phyloP scores from a whole-genome alignment of 768 basidiomycete genomes.

The Chalciporus pseudorubinellus region DNA sequence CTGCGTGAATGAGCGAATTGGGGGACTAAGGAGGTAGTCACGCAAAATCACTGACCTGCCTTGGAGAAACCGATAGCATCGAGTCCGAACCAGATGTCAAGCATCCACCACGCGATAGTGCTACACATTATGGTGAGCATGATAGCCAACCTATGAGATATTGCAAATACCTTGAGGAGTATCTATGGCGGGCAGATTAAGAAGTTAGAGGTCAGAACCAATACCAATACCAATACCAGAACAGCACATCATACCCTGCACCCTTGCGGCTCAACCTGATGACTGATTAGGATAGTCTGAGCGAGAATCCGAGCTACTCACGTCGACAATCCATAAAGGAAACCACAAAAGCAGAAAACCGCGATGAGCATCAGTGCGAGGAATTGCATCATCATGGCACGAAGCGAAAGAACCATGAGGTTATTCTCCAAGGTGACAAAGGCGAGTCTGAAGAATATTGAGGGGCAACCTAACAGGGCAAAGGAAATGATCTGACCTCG shows the following conservation, averaged over 20 bases:
- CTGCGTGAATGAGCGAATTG: slow-evolving; percentile 34
- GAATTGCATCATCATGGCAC: slow-evolving; percentile 94
- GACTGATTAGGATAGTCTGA: slow-evolving; percentile 6
- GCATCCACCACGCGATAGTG: slow-evolving; percentile 91
- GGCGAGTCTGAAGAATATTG: slow-evolving; percentile 58
- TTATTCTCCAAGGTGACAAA: slow-evolving; percentile 87
- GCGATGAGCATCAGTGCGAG: slow-evolving; percentile 79
- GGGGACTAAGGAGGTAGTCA: not conserved
- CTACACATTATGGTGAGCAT: slow-evolving; percentile 29
- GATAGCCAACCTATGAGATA: not conserved
- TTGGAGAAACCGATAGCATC: slow-evolving; percentile 87
- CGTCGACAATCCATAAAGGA: slow-evolving; percentile 93
- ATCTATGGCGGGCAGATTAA: slow-evolving; percentile 22
- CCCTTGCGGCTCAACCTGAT: slow-evolving; percentile 60
- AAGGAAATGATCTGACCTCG: slow-evolving; percentile 49
- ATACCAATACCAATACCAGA: too few relatives aligned
- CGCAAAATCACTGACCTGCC: slow-evolving; percentile 56
- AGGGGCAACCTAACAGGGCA: not conserved
- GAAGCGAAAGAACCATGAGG: slow-evolving; percentile 74
- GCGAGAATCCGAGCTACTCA: slow-evolving; percentile 41
- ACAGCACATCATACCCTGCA: slow-evolving; percentile 43
- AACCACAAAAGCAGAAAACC: slow-evolving; percentile 88
- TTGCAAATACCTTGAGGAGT: slow-evolving; percentile 35
- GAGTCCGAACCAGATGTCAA: slow-evolving; percentile 92
- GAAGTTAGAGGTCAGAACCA: not conserved